Percentiles rank a stretch among this genome's conserved stretches.
Evolutionary conservation across 2,329 filamentous ascomycete species (phyloP).

Genomic region (Neopestalotiopsis rosae): DNA sequence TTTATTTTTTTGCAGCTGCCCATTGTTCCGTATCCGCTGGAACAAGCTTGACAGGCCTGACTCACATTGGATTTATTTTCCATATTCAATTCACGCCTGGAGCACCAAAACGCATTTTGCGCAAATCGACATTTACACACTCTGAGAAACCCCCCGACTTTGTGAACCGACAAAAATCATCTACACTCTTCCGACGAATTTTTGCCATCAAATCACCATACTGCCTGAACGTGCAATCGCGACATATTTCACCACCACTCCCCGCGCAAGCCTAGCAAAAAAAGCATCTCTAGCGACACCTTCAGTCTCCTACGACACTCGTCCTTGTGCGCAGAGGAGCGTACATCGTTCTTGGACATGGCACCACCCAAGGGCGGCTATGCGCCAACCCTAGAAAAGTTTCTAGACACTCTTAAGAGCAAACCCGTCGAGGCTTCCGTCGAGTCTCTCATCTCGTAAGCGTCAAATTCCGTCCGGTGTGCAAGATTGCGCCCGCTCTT

Average conservation of each 20-base stretch:
- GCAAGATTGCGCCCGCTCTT: not conserved
- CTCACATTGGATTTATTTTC: conserved; percentile 10
- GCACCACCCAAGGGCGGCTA: conserved; percentile 59
- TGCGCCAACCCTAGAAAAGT: conserved; percentile 78
- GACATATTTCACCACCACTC: not conserved
- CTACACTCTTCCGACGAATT: not conserved
- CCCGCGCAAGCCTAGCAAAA: not conserved
- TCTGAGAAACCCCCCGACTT: not conserved
- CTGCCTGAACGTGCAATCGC: not conserved
- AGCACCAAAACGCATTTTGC: not conserved
- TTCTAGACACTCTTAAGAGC: conserved; percentile 78
- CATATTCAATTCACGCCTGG: not conserved
- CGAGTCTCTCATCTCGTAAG: conserved; percentile 82
- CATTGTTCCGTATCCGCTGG: not conserved
- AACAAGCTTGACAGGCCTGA: not conserved
- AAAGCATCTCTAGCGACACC: conserved; percentile 19
- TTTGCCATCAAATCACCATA: not conserved
- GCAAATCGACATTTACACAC: not conserved
- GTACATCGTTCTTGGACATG: conserved; percentile 48
- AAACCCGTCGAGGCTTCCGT: conserved; percentile 81
- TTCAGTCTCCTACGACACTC: conserved; percentile 20
- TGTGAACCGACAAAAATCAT: not conserved
- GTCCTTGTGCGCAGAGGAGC: not conserved
- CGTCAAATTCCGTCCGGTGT: not conserved
- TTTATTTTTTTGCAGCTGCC: not conserved